These are phyloP conservation scores for Amylocarpus encephaloides DNA, from an alignment of 2,329 filamentous ascomycete species.

Conservation along the genomic window DNA sequence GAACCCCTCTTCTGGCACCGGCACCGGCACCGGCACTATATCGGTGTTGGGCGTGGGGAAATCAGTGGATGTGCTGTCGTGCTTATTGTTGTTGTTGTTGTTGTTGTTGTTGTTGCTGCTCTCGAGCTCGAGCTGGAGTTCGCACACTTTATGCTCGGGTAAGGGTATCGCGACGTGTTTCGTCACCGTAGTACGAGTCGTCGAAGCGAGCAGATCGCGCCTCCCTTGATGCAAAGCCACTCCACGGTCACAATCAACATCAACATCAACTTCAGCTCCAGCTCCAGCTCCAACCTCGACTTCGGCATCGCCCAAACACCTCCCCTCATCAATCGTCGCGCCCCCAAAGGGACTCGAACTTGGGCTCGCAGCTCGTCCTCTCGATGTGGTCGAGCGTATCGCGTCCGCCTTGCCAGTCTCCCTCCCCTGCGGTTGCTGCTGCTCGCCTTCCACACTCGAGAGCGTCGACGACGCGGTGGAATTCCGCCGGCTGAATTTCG, in stretches of 20 bases:
- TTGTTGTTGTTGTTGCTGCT: too few species aligned
- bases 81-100: slow-evolving; percentile 15
- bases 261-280: neutral
- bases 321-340: slow-evolving; percentile 14
- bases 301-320: slow-evolving; percentile 3
- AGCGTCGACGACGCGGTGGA: slow-evolving; percentile 20
- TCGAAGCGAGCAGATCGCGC: slow-evolving; percentile 8
- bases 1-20: slow-evolving; percentile 20
- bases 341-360: slow-evolving; percentile 8
- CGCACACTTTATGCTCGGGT: slow-evolving; percentile 6
- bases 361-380: slow-evolving; percentile 12
- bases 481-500: slow-evolving; percentile 22
- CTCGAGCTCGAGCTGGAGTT: slow-evolving; percentile 10
- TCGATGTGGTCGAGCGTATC: slow-evolving; percentile 8
- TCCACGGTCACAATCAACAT: neutral
- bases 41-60: slow-evolving; percentile 30
- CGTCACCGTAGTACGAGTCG: neutral
- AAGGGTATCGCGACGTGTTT: slow-evolving; percentile 2
- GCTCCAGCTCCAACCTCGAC: neutral
- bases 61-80: slow-evolving; percentile 26
- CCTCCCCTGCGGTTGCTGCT: slow-evolving; percentile 1
- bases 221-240: slow-evolving; percentile 3
- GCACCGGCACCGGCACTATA: slow-evolving; percentile 16
- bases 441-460: slow-evolving; percentile 10
- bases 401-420: neutral